Evolutionary conservation across 495 filamentous ascomycete species (phyloP).

Genomic region (Xylaria palmicola): DNA sequence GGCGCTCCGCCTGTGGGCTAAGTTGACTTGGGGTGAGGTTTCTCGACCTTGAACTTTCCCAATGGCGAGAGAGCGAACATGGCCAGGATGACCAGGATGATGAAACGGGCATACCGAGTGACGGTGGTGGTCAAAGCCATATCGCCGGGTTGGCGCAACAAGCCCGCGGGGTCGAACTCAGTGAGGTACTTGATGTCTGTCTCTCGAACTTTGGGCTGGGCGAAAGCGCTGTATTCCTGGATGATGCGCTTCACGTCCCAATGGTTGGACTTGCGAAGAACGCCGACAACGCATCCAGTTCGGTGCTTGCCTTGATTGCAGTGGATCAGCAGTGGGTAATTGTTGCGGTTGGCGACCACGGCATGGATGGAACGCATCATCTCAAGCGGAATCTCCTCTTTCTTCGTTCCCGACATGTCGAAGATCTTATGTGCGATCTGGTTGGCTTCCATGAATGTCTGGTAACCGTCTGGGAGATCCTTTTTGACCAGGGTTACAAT

Average conservation of each 20-base stretch:
- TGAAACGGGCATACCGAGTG: slow-evolving; percentile 19
- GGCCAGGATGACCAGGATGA: slow-evolving; percentile 19
- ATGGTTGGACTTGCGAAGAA: slow-evolving; percentile 63
- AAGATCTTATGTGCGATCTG: slow-evolving; percentile 68
- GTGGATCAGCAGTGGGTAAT: slow-evolving; percentile 77
- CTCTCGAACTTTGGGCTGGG: slow-evolving; percentile 61
- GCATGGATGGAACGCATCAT: slow-evolving; percentile 63
- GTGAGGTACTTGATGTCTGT: slow-evolving; percentile 52
- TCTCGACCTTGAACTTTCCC: neutral
- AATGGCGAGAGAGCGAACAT: slow-evolving; percentile 14
- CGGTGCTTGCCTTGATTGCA: slow-evolving; percentile 92
- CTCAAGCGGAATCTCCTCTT: slow-evolving; percentile 57
- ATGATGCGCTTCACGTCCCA: slow-evolving; percentile 58
- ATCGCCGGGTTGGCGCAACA: slow-evolving; percentile 13
- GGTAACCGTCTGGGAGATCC: slow-evolving; percentile 55
- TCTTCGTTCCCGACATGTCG: slow-evolving; percentile 76
- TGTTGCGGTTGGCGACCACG: slow-evolving; percentile 61
- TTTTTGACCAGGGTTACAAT: slow-evolving; percentile 78
- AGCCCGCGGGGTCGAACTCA: slow-evolving; percentile 33
- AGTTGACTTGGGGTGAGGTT: neutral
- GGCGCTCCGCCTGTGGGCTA: neutral
- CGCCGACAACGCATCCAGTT: slow-evolving; percentile 76
- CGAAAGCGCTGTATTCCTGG: slow-evolving; percentile 66
- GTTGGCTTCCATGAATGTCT: slow-evolving; percentile 58
- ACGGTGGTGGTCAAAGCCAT: neutral